Base-by-base conservation (phyloP, 306 rosid species). In the Neltuma alba region DNA sequence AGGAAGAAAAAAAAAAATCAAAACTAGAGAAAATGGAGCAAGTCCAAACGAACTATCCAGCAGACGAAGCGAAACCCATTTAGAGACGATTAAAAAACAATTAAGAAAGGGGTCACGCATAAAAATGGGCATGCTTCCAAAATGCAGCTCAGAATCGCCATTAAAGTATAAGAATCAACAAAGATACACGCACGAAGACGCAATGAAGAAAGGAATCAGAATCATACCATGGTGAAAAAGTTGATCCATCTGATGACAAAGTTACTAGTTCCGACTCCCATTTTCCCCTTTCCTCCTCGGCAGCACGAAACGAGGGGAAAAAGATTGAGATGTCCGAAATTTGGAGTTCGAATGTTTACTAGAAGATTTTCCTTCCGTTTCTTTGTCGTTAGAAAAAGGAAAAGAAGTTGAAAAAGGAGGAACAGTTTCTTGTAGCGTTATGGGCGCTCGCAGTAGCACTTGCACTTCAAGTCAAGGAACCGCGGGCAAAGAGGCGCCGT, bases 181-280 rank as follows among this genome's bases (percentile, higher is more conserved):
- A 63, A 44, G 63, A 20, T 47, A 21, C 70, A 76, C 13, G 74
- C 13, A 21, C 23, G 21, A 23, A 61, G 69, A 42, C 23, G 11
- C 31, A 25, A 27, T 40, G n/a, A 16, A 44, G 67, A 74, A 65
- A 74, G 31, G 5, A 62, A 41, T 31, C 25, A 81, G 30, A 76
- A 33, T 48, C 64, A 30, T 87, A 92, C 97, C 97, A 91, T 89
- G 70, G 98, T 91, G 76, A 95, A 97, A 82, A 95, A 90, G 84
- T 95, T 95, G 91, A 95, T 83, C 96, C 98, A 95, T 86, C 97
- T 89, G 81, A 93, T 90, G 20, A 95, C 89, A 85, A 95, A 95
- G 79, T 92, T 92, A 89, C 99, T 95, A 7, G 99, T 91, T 81
- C 97, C 97, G 41, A 91, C 55, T 8, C 96, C 96, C 97, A 95